Conservation (phyloP, 2,329 filamentous ascomycete genomes). For the Aureobasidium sp. region DNA sequence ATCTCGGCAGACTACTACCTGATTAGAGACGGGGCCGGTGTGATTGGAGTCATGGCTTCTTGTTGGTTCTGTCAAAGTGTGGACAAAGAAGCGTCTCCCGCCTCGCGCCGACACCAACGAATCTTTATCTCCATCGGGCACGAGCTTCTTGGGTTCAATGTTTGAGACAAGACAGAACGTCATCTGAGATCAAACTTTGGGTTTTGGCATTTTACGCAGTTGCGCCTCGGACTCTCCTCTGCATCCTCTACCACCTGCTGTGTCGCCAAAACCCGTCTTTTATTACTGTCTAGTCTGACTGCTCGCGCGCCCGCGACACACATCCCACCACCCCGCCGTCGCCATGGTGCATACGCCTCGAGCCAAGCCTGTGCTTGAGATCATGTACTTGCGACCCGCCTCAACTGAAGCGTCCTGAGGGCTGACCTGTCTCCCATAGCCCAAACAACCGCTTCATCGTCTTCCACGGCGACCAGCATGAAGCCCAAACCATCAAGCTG, state of each 20-base stretch:
- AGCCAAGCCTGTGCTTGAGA: constrained; percentile 31
- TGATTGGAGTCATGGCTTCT: neutral
- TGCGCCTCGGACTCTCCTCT: constrained; percentile 1
- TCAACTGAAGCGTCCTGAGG: neutral
- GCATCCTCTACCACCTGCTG: neutral
- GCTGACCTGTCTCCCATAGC: constrained; percentile 19
- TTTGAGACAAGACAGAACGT: constrained; percentile 8
- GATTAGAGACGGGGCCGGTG: neutral
- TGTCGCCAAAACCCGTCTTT: neutral
- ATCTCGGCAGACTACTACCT: neutral
- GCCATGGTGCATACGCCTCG: constrained; percentile 14
- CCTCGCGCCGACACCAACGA: constrained; percentile 5
- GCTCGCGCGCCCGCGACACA: neutral
- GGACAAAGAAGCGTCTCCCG: neutral
- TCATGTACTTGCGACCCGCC: constrained; percentile 28
- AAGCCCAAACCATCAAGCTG: constrained; percentile 36
- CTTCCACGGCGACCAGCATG: constrained; percentile 40
- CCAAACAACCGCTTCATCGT: constrained; percentile 41
- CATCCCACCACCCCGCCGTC: neutral
- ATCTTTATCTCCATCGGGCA: constrained; percentile 6
- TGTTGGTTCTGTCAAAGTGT: neutral
- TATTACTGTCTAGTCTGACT: neutral
- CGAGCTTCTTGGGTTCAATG: constrained; percentile 8
- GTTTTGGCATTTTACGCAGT: constrained; percentile 5
- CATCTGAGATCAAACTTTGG: constrained; percentile 7